These are phyloP conservation scores for Galerina sulciceps DNA, from an alignment of 768 basidiomycete species.

Conservation along the genomic window DNA sequence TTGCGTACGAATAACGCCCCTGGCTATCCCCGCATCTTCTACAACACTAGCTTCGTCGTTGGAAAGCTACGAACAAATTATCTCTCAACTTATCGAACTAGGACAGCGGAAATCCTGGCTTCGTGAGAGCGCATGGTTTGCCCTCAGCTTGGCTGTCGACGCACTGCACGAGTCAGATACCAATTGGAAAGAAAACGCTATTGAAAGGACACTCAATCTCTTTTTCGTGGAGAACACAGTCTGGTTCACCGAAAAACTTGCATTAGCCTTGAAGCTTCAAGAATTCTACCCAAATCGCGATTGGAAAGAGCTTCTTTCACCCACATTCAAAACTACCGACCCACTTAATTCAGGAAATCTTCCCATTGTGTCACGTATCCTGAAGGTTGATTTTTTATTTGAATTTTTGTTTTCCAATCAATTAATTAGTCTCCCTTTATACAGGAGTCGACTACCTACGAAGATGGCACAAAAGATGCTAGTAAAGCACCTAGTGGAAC, in stretches of 20 bases:
- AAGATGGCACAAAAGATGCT: conserved; percentile 52
- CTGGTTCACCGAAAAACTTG: conserved; percentile 93
- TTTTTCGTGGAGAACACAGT: conserved; percentile 57
- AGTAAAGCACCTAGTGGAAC: conserved; percentile 55
- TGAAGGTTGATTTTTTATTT: conserved; percentile 63
- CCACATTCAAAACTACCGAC: conserved; percentile 77
- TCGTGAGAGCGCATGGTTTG: conserved; percentile 90
- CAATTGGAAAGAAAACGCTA: conserved; percentile 72
- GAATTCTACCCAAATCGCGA: conserved; percentile 58
- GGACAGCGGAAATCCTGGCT: conserved; percentile 91
- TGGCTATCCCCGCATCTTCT: conserved; percentile 57
- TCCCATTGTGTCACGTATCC: conserved; percentile 67
- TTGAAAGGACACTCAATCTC: conserved; percentile 50
- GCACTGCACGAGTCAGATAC: conserved; percentile 60
- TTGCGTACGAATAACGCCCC: conserved; percentile 63
- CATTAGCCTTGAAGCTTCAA: conserved; percentile 76
- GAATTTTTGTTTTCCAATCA: not conserved
- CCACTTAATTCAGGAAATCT: conserved; percentile 77
- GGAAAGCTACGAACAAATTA: conserved; percentile 58
- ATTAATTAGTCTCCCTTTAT: conserved; percentile 10
- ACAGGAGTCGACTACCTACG: conserved; percentile 63
- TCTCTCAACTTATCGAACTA: conserved; percentile 65
- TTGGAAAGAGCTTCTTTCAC: conserved; percentile 68
- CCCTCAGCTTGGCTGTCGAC: conserved; percentile 66
- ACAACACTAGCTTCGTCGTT: conserved; percentile 58